Base-by-base conservation (phyloP, 768 basidiomycete genomes). In the Mycena alexandri region DNA sequence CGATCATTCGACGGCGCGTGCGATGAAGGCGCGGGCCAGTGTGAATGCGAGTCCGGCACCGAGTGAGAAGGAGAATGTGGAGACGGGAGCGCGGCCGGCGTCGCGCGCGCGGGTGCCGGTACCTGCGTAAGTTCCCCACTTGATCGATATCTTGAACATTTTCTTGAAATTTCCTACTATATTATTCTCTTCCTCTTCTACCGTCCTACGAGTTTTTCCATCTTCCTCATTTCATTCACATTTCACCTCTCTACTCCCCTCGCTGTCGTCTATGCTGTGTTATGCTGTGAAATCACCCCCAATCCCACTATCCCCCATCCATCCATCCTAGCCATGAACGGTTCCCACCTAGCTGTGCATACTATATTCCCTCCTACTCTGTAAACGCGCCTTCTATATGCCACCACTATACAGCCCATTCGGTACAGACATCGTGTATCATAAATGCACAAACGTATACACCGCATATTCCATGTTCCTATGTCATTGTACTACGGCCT, bases 61-160 rank as follows among this genome's bases (percentile, higher is more conserved):
- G 17, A 85, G 82, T 67, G 89, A 90, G 74, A 90, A 90, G 78
- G 89, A 90, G 78, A 90, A 90, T 69, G 74, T 86, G 61, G 80
- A 81, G 54, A 72, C 29, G 11, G 38, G 2, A 14, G 21, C 57
- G 12, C 65, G 69, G 21, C 69, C 69, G 9, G 34, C 42, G 25
- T 59, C 73, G 14, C 70, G 77, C 19, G 66, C 73, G 59, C 75
- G 75, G 53, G 72, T 70, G 9, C 56, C 63, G 22, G 71, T 72
- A 1, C 68, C 71, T 0, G 63, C 71, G 13, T 68, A 68, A n/a
- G n/a, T n/a, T n/a, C n/a, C n/a, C n/a, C n/a, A n/a, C n/a, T n/a
- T n/a, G n/a, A n/a, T n/a, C n/a, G n/a, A n/a, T 55, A 54, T 58
- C 55, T 60, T 53, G 63, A 42, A 52, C 58, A 36, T 29, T 57